Conservation (phyloP, 2,329 filamentous ascomycete species). For the Macroventuria anomochaeta region DNA sequence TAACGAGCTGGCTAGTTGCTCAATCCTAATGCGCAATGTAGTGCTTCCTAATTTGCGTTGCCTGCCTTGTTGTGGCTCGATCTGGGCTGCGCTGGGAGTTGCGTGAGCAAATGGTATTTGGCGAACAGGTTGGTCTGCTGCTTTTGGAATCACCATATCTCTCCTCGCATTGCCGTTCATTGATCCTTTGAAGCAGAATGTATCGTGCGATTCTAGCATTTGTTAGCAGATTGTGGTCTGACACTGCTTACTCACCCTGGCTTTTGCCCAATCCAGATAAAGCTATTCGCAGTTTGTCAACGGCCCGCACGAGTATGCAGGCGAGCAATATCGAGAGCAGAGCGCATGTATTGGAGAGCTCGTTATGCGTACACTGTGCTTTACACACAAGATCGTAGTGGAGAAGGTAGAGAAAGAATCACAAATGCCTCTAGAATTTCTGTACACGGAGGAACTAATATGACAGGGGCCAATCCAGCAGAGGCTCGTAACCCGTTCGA, state of each 20-base stretch:
- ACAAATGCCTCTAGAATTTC: constrained; percentile 46
- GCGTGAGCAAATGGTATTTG: too few relatives aligned
- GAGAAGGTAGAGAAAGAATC: constrained; percentile 27
- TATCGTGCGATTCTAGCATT: background rate
- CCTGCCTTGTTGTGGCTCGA: too few relatives aligned
- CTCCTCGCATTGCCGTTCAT: background rate
- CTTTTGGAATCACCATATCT: too few relatives aligned
- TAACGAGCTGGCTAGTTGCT: too few relatives aligned
- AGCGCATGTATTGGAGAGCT: constrained; percentile 31
- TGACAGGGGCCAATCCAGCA: constrained; percentile 40
- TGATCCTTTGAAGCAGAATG: background rate
- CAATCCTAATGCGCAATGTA: too few relatives aligned
- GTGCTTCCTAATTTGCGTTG: too few relatives aligned
- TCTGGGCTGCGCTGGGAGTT: too few relatives aligned
- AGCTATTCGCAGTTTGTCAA: constrained; percentile 3
- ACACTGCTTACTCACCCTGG: constrained; percentile 7
- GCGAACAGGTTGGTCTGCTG: too few relatives aligned
- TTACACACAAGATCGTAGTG: constrained; percentile 25
- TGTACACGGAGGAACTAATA: constrained; percentile 49
- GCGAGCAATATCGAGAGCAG: constrained; percentile 2
- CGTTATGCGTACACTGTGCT: constrained; percentile 30
- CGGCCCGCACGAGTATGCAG: background rate
- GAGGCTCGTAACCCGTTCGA: constrained; percentile 33
- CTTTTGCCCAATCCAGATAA: background rate
- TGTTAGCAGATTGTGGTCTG: constrained; percentile 14